Evolutionary conservation across 2,329 filamentous ascomycete species (phyloP).

Genomic region (Botrytis byssoidea): DNA sequence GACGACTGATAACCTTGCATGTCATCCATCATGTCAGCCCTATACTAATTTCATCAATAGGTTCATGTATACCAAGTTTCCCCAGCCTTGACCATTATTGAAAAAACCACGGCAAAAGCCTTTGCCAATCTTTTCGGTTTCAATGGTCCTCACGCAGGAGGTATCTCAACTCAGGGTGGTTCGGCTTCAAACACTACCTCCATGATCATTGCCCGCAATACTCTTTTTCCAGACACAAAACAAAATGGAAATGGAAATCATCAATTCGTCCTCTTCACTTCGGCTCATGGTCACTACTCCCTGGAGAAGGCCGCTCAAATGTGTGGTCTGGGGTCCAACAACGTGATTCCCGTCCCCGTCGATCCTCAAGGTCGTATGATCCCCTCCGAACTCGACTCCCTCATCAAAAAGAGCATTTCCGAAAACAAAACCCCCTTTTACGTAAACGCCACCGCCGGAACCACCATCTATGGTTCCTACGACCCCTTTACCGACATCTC

Average conservation of each 20-base stretch:
- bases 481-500: conserved; percentile 74
- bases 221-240: conserved; percentile 77
- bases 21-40: neutral
- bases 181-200: conserved; percentile 82
- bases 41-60: conserved; percentile 40
- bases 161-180: conserved; percentile 73
- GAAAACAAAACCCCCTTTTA: conserved; percentile 83
- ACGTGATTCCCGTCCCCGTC: conserved; percentile 72
- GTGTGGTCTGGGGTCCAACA: conserved; percentile 74
- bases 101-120: conserved; percentile 74
- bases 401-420: conserved; percentile 59
- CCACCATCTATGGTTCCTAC: conserved; percentile 87
- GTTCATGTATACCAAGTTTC: conserved; percentile 93
- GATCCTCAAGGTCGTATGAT: conserved; percentile 72
- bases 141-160: conserved; percentile 63
- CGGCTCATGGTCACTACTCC: conserved; percentile 87
- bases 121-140: conserved; percentile 79
- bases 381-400: conserved; percentile 59
- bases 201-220: conserved; percentile 84
- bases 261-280: conserved; percentile 83
- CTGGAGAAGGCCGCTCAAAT: conserved; percentile 94
- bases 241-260: conserved; percentile 61
- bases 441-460: conserved; percentile 93
- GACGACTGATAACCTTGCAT: neutral
- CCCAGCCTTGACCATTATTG: conserved; percentile 80